Percentiles rank a stretch among this genome's conserved stretches.
These are phyloP conservation scores for Laburnicola sp. DNA, from an alignment of 2,329 filamentous ascomycete species.

Conservation along the genomic window DNA sequence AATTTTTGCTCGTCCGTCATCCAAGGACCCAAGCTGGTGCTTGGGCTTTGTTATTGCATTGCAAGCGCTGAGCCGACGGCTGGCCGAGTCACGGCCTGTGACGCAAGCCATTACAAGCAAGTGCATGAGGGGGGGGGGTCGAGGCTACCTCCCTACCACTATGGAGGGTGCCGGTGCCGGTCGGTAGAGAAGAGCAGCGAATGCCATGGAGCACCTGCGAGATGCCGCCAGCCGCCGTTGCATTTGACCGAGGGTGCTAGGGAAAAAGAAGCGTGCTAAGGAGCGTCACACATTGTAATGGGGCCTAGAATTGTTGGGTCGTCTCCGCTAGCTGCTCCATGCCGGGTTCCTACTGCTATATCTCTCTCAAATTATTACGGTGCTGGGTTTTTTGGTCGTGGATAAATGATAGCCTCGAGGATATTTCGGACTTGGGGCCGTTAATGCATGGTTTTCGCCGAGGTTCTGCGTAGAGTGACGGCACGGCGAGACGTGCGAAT, in stretches of 20 bases:
- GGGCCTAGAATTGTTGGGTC: neutral
- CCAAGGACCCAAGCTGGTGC: neutral
- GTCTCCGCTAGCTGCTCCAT: too few relatives aligned
- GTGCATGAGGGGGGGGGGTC: neutral
- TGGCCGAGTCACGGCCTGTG: neutral
- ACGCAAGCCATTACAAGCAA: neutral
- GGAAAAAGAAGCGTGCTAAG: neutral
- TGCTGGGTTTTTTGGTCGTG: too few relatives aligned
- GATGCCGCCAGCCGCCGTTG: neutral
- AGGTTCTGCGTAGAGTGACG: too few relatives aligned
- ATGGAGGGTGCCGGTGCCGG: neutral
- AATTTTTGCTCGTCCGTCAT: neutral
- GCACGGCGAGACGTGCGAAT: too few relatives aligned
- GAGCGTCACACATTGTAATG: slow-evolving; percentile 1
- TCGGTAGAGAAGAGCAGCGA: neutral
- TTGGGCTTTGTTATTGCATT: neutral
- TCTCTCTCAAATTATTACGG: too few relatives aligned
- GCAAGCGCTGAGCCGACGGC: neutral
- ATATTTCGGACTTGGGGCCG: too few relatives aligned
- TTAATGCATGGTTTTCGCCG: too few relatives aligned
- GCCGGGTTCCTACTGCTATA: too few relatives aligned
- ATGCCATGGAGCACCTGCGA: neutral
- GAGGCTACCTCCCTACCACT: neutral
- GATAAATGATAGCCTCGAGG: too few relatives aligned
- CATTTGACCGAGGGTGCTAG: neutral